Evolutionary conservation across 257 asterid genomes (phyloP).

Genomic region (Parsonsia alboflavescens): DNA sequence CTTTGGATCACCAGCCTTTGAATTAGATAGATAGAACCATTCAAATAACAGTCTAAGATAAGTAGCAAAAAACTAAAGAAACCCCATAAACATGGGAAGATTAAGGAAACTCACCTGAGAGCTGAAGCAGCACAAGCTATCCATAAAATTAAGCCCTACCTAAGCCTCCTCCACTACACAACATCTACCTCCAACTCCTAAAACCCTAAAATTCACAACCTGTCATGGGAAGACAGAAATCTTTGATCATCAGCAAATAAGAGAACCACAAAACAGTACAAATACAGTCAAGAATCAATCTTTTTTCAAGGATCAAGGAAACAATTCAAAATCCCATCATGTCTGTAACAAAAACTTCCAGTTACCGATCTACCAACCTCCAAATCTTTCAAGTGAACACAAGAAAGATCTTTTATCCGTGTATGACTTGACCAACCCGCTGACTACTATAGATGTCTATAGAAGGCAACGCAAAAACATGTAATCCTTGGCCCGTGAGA

Average conservation of each 20-base stretch:
- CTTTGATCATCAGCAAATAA: constrained; percentile 28
- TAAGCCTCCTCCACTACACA: constrained; percentile 38
- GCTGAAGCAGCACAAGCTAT: constrained; percentile 64
- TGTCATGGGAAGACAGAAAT: constrained; percentile 22
- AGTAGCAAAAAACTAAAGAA: constrained; percentile 10
- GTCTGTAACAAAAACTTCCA: constrained; percentile 14
- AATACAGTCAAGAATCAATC: constrained; percentile 29
- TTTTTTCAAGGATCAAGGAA: constrained; percentile 28
- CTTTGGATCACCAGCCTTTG: constrained; percentile 6
- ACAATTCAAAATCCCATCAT: constrained; percentile 20
- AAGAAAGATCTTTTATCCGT: constrained; percentile 13
- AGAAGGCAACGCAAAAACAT: not conserved
- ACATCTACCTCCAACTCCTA: constrained; percentile 39
- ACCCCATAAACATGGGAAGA: constrained; percentile 6
- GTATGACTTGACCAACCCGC: constrained; percentile 21
- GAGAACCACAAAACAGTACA: constrained; percentile 4
- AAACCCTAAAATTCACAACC: constrained; percentile 37
- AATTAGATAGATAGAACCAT: not conserved
- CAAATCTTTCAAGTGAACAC: constrained; percentile 21
- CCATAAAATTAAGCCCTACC: constrained; percentile 45
- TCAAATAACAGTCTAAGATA: constrained; percentile 1
- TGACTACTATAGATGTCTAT: constrained; percentile 11
- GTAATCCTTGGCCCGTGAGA: not conserved
- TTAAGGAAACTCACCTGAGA: constrained; percentile 47
- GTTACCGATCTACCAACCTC: constrained; percentile 61